These are phyloP conservation scores for Verticillium nonalfalfae DNA, from an alignment of 2,329 filamentous ascomycete species.

Conservation along the genomic window DNA sequence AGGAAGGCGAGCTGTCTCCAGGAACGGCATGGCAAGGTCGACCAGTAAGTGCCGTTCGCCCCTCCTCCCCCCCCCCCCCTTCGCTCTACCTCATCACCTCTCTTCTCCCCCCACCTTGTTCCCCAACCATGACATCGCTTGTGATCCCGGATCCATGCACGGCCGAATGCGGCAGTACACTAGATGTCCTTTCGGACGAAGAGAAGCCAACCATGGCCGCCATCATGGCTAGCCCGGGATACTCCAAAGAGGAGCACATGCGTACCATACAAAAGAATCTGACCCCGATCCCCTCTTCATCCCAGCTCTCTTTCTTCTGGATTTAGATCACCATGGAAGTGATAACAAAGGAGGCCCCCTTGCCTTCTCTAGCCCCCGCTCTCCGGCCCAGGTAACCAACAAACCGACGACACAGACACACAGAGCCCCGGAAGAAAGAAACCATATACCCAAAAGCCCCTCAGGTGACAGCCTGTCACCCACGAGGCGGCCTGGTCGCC, in stretches of 20 bases:
- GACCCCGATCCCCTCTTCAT: neutral
- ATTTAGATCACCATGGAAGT: slow-evolving; percentile 3
- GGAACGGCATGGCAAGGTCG: neutral
- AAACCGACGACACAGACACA: neutral
- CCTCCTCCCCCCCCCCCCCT: neutral
- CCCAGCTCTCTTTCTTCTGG: neutral
- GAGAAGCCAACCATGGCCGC: slow-evolving; percentile 12
- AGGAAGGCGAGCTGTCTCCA: neutral
- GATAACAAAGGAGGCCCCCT: slow-evolving; percentile 2
- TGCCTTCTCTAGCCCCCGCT: slow-evolving; percentile 1
- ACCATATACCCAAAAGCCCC: neutral
- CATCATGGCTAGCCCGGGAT: slow-evolving; percentile 5
- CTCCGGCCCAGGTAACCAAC: neutral
- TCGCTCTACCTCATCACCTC: neutral
- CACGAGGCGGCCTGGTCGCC: neutral
- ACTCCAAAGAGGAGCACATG: slow-evolving; percentile 3
- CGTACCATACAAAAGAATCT: slow-evolving; percentile 1
- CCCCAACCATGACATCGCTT: slow-evolving; percentile 8
- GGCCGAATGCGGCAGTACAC: slow-evolving; percentile 13
- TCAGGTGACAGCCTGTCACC: neutral
- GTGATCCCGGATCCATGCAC: slow-evolving; percentile 4
- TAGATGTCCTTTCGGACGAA: slow-evolving; percentile 12
- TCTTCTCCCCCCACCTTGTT: neutral
- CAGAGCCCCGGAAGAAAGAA: neutral
- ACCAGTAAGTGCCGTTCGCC: neutral